Evolutionary conservation across 768 basidiomycete species (phyloP), one percentile per base, ranked within the genome.

Genomic region (Hygrophorus pudorinus): DNA sequence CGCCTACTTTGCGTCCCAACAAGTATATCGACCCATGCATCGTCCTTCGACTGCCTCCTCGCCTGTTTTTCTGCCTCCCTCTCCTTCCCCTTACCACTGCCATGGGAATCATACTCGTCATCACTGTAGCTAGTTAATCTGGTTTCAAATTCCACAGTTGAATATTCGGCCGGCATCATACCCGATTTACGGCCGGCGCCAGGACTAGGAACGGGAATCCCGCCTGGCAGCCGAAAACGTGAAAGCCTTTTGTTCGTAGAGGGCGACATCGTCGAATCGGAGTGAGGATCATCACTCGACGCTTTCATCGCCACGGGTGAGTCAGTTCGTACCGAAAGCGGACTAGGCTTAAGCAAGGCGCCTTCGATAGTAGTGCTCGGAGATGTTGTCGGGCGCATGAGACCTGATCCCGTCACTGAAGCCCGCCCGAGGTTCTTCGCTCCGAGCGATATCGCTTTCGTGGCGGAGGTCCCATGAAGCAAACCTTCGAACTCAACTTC

Each of bases 1-100:
- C 79, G 61, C 33, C 79, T 63, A 29, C 52, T 59, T 50, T 73
- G 74, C 38, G 59, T 73, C 35, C 77, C 78, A 2, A 90, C 85
- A 8, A 89, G 63, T 33, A 90, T 90, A 61, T 90, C 88, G 33
- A 90, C 85, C 86, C 88, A 89, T 3, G 85, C 85, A 54, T 90
- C 88, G 41, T 85, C 80, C 51, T 61, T 62, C 54, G 65, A 62
- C 63, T 71, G 67, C 30, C 71, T 61, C 39, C 71, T 70, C 59
- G 54, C 67, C 66, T 61, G 74, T 65, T 65, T 67, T 49, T 64
- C 65, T 36, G 59, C 50, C 50, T 70, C 69, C 6, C 60, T 54
- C 48, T 68, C 72, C 35, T 67, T 61, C 1, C 41, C 37, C 30
- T 35, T 52, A 9, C 47, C 71, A 35, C 66, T 59, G 1, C 41